Evolutionary conservation across 176 grass and related monocot species (phyloP).

Genomic region (Aegilops speltoides): DNA sequence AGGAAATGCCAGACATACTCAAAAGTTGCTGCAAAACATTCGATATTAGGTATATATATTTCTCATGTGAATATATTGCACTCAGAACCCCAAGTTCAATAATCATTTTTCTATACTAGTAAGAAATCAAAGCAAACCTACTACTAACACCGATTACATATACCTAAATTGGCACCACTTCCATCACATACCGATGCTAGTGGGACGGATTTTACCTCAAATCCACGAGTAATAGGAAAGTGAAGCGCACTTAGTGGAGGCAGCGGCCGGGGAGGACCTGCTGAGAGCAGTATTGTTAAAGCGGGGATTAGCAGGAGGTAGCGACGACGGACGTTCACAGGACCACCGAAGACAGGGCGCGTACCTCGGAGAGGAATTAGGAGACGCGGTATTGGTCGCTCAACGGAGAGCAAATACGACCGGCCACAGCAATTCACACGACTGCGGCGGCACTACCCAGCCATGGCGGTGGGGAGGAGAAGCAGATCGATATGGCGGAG

Average conservation of each 20-base stretch:
- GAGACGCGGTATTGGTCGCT: not conserved
- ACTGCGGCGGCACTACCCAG: not conserved
- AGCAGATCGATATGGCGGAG: not conserved
- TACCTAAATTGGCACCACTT: not conserved
- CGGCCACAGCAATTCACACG: not conserved
- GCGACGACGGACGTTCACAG: not conserved
- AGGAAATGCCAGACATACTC: not conserved
- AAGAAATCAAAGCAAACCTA: not conserved
- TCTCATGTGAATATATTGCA: not conserved
- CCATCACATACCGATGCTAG: not conserved
- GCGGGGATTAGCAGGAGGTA: not conserved
- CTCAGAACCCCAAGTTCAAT: not conserved
- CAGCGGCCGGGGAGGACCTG: not conserved
- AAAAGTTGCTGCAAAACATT: not conserved
- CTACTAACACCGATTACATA: not conserved
- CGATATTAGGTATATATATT: not conserved
- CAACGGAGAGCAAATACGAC: not conserved
- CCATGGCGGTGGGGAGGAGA: not conserved
- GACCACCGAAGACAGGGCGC: not conserved
- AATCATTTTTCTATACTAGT: not conserved
- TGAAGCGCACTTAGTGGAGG: not conserved
- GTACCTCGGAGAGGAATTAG: not conserved
- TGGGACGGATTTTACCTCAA: conserved; percentile 11
- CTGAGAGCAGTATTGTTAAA: not conserved
- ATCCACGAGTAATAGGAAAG: not conserved